These are phyloP conservation scores for Leccinum arenicola DNA, from an alignment of 768 basidiomycete genomes.

Conservation along the genomic window DNA sequence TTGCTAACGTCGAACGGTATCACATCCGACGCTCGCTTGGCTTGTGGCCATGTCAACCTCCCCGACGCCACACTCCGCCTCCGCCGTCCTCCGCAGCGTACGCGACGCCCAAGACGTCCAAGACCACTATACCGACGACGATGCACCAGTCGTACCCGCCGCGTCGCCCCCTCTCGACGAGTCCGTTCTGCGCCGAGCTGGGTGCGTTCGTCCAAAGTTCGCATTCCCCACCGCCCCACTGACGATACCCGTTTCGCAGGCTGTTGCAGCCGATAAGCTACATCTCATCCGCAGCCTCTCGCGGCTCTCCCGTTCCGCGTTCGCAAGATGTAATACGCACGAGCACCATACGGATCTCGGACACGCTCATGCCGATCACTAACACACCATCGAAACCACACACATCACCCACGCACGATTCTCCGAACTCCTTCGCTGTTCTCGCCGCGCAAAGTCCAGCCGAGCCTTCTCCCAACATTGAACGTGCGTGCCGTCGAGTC, in stretches of 20 bases:
- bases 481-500: slow-evolving; percentile 22
- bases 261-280: slow-evolving; percentile 57
- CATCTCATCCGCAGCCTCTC: slow-evolving; percentile 28
- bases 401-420: not conserved
- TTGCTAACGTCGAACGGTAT: not conserved
- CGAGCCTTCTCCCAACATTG: slow-evolving; percentile 14
- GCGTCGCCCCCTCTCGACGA: slow-evolving; percentile 33
- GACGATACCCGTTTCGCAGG: slow-evolving; percentile 31
- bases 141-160: slow-evolving; percentile 12
- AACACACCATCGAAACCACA: not conserved
- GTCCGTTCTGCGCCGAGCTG: slow-evolving; percentile 49
- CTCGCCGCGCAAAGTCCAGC: slow-evolving; percentile 19
- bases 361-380: slow-evolving; percentile 32
- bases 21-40: not conserved
- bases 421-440: slow-evolving; percentile 2
- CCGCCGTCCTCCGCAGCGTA: not conserved
- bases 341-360: slow-evolving; percentile 64
- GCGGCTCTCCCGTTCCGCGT: slow-evolving; percentile 36
- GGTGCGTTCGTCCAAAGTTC: slow-evolving; percentile 37
- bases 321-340: slow-evolving; percentile 64
- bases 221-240: not conserved
- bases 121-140: slow-evolving; percentile 8
- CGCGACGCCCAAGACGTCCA: not conserved
- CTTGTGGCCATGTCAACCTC: slow-evolving; percentile 13
- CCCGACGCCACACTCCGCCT: not conserved